phyloP scores from a whole-genome alignment of 2,329 filamentous ascomycete species.

The Penicillium sumatraense region DNA sequence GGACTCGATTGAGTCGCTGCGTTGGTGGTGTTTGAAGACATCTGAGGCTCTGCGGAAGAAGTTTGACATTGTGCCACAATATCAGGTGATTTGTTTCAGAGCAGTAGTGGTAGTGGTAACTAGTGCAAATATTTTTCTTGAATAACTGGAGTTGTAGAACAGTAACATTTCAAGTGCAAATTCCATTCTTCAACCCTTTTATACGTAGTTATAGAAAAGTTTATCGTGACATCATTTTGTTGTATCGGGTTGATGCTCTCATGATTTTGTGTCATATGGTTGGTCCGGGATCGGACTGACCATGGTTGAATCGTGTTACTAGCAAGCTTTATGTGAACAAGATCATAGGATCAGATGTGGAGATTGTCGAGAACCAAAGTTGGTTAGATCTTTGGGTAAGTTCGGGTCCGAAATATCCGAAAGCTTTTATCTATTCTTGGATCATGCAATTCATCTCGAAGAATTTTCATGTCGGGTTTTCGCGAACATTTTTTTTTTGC shows the following conservation, averaged over 20 bases:
- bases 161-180: no score
- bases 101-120: background rate
- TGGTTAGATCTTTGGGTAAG: background rate
- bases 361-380: background rate
- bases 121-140: background rate
- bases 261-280: background rate
- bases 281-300: background rate
- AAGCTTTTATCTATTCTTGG: conserved; percentile 1
- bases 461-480: no score
- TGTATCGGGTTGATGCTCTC: background rate
- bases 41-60: conserved; percentile 9
- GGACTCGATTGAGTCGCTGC: conserved; percentile 4
- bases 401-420: background rate
- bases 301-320: background rate
- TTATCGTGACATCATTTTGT: background rate
- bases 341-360: background rate
- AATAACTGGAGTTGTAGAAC: no score
- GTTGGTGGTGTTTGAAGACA: conserved; percentile 5
- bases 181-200: background rate
- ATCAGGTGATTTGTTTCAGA: background rate
- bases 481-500: no score
- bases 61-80: background rate
- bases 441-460: background rate
- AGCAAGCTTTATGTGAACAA: background rate
- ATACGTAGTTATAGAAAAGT: background rate